phyloP scores from a whole-genome alignment of 805 yeast species.

The Barnettozyma sp. region DNA sequence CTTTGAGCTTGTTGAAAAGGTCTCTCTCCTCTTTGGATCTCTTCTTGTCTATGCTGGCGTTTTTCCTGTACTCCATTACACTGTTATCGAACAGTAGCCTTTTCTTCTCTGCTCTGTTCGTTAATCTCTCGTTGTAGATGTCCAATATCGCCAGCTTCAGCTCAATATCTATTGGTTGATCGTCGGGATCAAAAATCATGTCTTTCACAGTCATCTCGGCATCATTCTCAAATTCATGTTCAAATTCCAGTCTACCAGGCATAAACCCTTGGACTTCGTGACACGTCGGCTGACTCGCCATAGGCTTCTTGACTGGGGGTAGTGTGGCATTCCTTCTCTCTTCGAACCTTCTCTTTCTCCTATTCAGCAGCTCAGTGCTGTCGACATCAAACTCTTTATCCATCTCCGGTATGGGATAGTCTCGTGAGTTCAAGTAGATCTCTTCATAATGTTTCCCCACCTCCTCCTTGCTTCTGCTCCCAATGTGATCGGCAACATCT shows the following conservation, averaged over 20 bases:
- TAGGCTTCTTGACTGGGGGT: slow-evolving; percentile 83
- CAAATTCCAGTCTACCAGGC: slow-evolving; percentile 98
- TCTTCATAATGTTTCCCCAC: slow-evolving; percentile 76
- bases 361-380: slow-evolving; percentile 61
- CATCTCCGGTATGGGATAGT: slow-evolving; percentile 88
- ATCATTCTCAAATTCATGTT: slow-evolving; percentile 92
- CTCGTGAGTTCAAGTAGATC: slow-evolving; percentile 58
- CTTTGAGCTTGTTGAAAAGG: slow-evolving; percentile 63
- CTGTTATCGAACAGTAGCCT: slow-evolving; percentile 70
- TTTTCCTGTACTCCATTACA: slow-evolving; percentile 77
- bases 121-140: slow-evolving; percentile 82
- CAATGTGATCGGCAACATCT: slow-evolving; percentile 94
- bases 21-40: slow-evolving; percentile 89
- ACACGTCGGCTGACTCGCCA: slow-evolving; percentile 91
- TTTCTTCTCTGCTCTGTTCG: slow-evolving; percentile 90
- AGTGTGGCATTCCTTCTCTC: slow-evolving; percentile 62
- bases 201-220: slow-evolving; percentile 93
- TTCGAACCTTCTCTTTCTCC: slow-evolving; percentile 67
- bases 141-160: slow-evolving; percentile 81
- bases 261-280: slow-evolving; percentile 96
- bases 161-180: slow-evolving; percentile 80
- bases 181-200: slow-evolving; percentile 93
- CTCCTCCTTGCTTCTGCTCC: slow-evolving; percentile 86
- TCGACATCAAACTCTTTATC: slow-evolving; percentile 58
- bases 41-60: slow-evolving; percentile 76